Percentiles rank a stretch among this genome's conserved stretches.
These are phyloP conservation scores for Metarhizium album DNA, from an alignment of 2,329 filamentous ascomycete genomes.

Conservation along the genomic window DNA sequence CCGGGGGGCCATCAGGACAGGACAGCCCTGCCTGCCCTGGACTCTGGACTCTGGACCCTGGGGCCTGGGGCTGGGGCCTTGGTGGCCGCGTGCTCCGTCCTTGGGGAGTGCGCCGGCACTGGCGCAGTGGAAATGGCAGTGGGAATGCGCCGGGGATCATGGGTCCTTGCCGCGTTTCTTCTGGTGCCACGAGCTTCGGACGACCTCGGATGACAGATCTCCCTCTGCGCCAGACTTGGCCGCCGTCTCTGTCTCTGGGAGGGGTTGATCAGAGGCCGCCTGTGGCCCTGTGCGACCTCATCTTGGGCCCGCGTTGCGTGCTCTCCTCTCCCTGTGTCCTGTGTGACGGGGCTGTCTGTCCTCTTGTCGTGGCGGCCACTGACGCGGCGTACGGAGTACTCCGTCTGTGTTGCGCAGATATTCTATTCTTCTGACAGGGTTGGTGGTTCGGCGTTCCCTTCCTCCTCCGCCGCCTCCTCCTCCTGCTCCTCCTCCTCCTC, in stretches of 20 bases:
- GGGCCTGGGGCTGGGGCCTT: not conserved
- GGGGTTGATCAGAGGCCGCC: not conserved
- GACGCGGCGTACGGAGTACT: not conserved
- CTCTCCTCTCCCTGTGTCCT: too few relatives aligned
- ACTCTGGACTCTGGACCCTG: too few relatives aligned
- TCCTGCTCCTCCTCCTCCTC: too few relatives aligned
- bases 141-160: not conserved
- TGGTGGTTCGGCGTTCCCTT: too few relatives aligned
- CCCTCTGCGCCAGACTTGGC: too few relatives aligned
- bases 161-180: not conserved
- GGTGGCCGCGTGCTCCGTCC: not conserved
- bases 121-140: not conserved
- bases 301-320: not conserved
- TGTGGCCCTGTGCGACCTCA: not conserved
- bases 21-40: too few relatives aligned
- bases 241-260: too few relatives aligned
- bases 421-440: too few relatives aligned
- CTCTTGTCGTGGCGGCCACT: too few relatives aligned
- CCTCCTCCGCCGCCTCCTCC: too few relatives aligned
- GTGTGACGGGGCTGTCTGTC: not conserved
- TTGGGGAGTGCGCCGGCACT: not conserved
- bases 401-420: too few relatives aligned
- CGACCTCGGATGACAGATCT: not conserved
- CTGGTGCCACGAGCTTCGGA: not conserved
- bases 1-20: too few relatives aligned